These are phyloP conservation scores for Phytophthora sansomeana DNA, from an alignment of 352 stramenopile species.

Conservation along the genomic window DNA sequence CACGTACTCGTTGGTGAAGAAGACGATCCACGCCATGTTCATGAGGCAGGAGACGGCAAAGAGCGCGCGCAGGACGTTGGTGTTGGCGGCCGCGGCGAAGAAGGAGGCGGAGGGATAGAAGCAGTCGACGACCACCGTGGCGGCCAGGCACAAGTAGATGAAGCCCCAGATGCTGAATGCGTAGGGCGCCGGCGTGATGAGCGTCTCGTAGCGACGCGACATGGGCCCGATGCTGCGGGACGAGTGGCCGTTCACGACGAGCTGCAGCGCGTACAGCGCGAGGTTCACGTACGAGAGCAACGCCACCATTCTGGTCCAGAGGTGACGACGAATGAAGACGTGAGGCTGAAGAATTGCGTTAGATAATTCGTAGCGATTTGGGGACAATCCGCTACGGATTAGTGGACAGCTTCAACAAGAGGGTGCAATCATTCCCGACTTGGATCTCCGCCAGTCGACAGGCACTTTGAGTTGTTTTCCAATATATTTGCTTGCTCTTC, in stretches of 20 bases:
- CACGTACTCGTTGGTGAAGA: constrained; percentile 75
- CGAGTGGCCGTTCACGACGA: constrained; percentile 66
- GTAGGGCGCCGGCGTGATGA: constrained; percentile 79
- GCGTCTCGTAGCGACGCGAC: constrained; percentile 70
- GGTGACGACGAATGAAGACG: not conserved
- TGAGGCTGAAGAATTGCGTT: not conserved
- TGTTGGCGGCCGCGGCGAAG: constrained; percentile 57
- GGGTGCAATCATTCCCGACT: not conserved
- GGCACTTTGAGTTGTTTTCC: constrained; percentile 5
- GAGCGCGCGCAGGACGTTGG: constrained; percentile 55
- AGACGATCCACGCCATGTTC: constrained; percentile 77
- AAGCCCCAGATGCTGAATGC: constrained; percentile 85
- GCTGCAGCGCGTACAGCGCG: constrained; percentile 68
- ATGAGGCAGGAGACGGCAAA: constrained; percentile 72
- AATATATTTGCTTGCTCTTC: constrained; percentile 12
- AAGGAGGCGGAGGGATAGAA: constrained; percentile 67
- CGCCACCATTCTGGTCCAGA: constrained; percentile 20
- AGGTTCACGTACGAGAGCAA: constrained; percentile 69
- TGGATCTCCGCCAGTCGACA: not conserved
- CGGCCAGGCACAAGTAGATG: constrained; percentile 78
- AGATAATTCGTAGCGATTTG: constrained; percentile 28
- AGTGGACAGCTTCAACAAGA: not conserved
- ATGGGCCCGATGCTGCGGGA: constrained; percentile 60
- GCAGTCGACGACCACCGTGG: constrained; percentile 73
- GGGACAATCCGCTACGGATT: not conserved